Base-by-base conservation (phyloP, 257 asterid genomes). In the Solanum etuberosum region DNA sequence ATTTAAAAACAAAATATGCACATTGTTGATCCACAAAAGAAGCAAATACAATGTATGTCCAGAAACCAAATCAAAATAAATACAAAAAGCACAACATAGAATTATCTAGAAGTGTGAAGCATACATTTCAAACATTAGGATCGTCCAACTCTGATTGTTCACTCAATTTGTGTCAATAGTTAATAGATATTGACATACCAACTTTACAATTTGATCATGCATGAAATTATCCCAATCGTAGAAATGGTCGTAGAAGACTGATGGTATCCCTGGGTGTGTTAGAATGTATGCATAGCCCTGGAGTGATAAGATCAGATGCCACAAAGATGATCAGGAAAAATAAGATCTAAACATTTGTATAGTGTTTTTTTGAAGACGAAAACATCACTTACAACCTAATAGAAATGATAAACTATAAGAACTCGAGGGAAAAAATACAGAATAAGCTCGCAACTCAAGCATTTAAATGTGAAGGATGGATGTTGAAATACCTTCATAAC, bases 171-270 rank as follows among this genome's bases (percentile, higher is more conserved):
- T 35, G 18, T 35, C 54, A 35, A 42, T 59, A 29, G 35, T 34
- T n/a, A 59, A 59, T 67, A 87, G 51, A 74, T 15, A 32, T 63
- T 76, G 83, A 71, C 90, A 5, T 94, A 96, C 99, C 98, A 95
- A 94, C 89, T 95, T 95, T 90, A 89, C 98, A 15, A 97, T 94
- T 89, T 95, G 95, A 89, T 92, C 95, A 65, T 93, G 98, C 25
- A 29, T 85, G 86, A 96, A 70, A 89, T 43, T 86, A 40, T 92
- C 98, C 95, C 94, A 92, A 72, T 95, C 97, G 61, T 94, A 96
- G 91, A 95, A 93, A 91, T 95, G 98, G 91, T 95, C 99, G 38
- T 96, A 96, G 88, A 95, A 94, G n/a, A 96, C 98, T 20, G 96
- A 59, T 43, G 98, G 98, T 43, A 88, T 93, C 85, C 99, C 98